Percentiles rank a stretch among this genome's conserved stretches.
Conservation (phyloP, 2,329 filamentous ascomycete genomes). For the Claviceps quebecensis region DNA sequence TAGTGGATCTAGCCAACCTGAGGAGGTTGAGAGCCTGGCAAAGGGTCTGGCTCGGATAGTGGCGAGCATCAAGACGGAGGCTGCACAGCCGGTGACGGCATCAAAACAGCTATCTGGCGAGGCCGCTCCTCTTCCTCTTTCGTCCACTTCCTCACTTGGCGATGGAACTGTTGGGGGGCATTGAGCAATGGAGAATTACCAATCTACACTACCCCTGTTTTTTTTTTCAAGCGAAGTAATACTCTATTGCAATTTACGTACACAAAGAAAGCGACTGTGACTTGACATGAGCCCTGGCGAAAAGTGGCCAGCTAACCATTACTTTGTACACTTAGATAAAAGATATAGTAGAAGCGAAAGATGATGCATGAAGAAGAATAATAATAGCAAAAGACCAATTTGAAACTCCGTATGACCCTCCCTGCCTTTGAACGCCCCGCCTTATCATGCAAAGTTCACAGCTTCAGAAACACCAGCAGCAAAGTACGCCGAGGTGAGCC, state of each 20-base stretch:
- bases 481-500: neutral
- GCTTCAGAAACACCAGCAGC: neutral
- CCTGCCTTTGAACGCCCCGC: conserved; percentile 17
- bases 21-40: conserved; percentile 53
- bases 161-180: too few relatives aligned
- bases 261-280: neutral
- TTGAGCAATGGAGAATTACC: too few relatives aligned
- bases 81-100: conserved; percentile 18
- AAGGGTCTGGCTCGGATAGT: conserved; percentile 50
- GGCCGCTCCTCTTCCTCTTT: neutral
- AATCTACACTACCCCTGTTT: too few relatives aligned
- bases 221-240: too few relatives aligned
- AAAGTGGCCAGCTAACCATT: neutral
- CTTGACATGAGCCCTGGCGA: neutral
- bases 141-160: too few relatives aligned
- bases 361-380: neutral
- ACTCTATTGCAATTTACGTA: conserved; percentile 8
- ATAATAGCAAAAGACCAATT: conserved; percentile 10
- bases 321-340: conserved; percentile 16
- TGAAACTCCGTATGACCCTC: conserved; percentile 17
- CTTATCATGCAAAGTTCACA: conserved; percentile 9
- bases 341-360: neutral
- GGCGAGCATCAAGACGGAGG: conserved; percentile 36
- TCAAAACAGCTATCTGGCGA: conserved; percentile 20
- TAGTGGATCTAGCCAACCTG: conserved; percentile 52